Evolutionary conservation across 2,329 filamentous ascomycete genomes (phyloP).

Genomic region (Elsinoe australis): DNA sequence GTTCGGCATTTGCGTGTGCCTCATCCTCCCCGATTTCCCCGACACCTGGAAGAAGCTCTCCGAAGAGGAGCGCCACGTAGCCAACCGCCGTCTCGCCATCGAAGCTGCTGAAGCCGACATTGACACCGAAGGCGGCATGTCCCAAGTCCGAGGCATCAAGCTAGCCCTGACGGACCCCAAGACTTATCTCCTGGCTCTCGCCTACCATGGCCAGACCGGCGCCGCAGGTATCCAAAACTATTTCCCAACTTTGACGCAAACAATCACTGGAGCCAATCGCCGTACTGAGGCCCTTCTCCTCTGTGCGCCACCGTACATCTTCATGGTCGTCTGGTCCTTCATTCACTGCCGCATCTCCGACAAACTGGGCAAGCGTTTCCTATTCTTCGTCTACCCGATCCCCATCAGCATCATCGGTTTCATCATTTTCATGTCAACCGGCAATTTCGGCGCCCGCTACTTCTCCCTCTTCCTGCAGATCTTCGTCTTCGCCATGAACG

Average conservation of each 20-base stretch:
- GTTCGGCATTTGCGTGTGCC: conserved; percentile 31
- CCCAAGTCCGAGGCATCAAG: conserved; percentile 44
- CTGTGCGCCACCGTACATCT: conserved; percentile 47
- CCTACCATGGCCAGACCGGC: conserved; percentile 44
- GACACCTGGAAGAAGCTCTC: conserved; percentile 38
- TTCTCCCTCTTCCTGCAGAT: conserved; percentile 50
- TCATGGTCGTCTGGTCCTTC: conserved; percentile 45
- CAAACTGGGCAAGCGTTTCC: conserved; percentile 40
- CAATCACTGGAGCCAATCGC: conserved; percentile 38
- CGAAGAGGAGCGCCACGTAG: conserved; percentile 41
- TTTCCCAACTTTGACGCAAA: conserved; percentile 46
- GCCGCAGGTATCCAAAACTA: conserved; percentile 50
- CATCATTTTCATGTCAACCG: conserved; percentile 47
- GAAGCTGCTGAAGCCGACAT: conserved; percentile 45
- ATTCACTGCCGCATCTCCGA: conserved; percentile 41
- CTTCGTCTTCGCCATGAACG: conserved; percentile 50
- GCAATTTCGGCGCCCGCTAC: conserved; percentile 47
- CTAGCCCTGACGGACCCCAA: conserved; percentile 46
- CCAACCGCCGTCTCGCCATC: conserved; percentile 43
- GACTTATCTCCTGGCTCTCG: conserved; percentile 42
- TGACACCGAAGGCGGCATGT: conserved; percentile 42
- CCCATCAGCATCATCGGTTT: conserved; percentile 45
- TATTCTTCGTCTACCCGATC: conserved; percentile 48
- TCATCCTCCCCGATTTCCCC: conserved; percentile 32
- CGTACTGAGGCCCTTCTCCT: conserved; percentile 45